Evolutionary conservation across 2,329 filamentous ascomycete species (phyloP), one percentile per base, ranked within the genome.

Genomic region (Botrytis galanthina): DNA sequence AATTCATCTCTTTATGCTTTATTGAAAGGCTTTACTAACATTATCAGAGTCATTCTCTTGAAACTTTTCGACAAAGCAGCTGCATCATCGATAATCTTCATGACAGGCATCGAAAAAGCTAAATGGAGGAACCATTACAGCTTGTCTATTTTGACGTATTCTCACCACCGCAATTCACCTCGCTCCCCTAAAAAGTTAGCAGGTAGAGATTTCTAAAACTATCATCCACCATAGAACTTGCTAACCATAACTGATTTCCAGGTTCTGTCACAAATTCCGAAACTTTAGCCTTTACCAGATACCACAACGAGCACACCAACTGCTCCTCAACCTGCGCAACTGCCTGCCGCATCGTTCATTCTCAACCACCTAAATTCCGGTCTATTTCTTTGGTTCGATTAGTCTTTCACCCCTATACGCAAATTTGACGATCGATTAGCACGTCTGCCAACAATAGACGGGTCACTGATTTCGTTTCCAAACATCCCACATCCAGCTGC

Each of bases 151-250:
- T 7, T 26, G 9, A 51, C 26, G 4, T 16, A 22, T 35, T 22
- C 22, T 22, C 10, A 59, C 48, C 48, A n/a, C 12, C 0, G 12
- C 26, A 6, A 51, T n/a, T 7, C 12, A 14, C 26, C 26, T 0
- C 7, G 16, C n/a, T 8, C 48, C n/a, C 12, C 26, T n/a, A n/a
- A n/a, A n/a, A 14, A 0, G 0, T 5, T 14, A 51, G 10, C 10
- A 14, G 48, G 48, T n/a, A n/a, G 26, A n/a, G 12, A 51, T n/a
- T n/a, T 51, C 48, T n/a, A 6, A 51, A n/a, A n/a, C 10, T 5
- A 54, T 54, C 26, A 7, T n/a, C 2, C 12, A 16, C 26, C 5
- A n/a, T n/a, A 54, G 10, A 7, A 4, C 2, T n/a, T 54, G 26
- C 48, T 54, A 16, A 54, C 48, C 7, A 54, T 1, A n/a, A n/a